Conservation (phyloP, 805 yeast genomes). For the Candida sphagnicola region DNA sequence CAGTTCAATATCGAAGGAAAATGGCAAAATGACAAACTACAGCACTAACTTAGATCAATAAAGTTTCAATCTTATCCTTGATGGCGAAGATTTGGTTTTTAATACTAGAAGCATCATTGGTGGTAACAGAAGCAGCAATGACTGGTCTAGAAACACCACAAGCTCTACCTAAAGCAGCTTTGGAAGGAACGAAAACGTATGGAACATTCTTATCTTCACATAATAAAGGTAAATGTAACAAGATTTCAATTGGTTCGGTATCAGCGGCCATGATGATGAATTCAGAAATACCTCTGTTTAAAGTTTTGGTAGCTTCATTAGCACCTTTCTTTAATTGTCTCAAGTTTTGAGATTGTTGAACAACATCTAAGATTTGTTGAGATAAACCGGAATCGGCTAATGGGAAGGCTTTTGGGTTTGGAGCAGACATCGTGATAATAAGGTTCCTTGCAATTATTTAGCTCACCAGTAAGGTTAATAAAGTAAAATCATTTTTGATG, state of each 20-base stretch:
- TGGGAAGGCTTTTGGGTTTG: constrained; percentile 99
- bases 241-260: constrained; percentile 98
- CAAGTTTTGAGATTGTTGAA: constrained; percentile 95
- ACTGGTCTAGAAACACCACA: constrained; percentile 99
- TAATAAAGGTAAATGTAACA: constrained; percentile 92
- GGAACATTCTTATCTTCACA: constrained; percentile 99
- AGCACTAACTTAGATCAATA: constrained; percentile 67
- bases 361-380: constrained; percentile 96
- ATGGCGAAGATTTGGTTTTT: constrained; percentile 95
- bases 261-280: constrained; percentile 99
- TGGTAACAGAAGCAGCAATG: constrained; percentile 96
- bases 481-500: not conserved
- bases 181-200: constrained; percentile 97
- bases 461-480: constrained; percentile 26
- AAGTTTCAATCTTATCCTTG: constrained; percentile 98
- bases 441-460: constrained; percentile 49
- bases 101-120: constrained; percentile 97
- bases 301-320: constrained; percentile 97
- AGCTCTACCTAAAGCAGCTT: constrained; percentile 98
- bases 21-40: too few relatives aligned
- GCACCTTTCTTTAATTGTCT: constrained; percentile 99
- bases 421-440: constrained; percentile 64
- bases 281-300: constrained; percentile 99
- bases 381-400: constrained; percentile 93
- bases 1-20: too few relatives aligned